Base-by-base conservation (phyloP, 2,329 filamentous ascomycete genomes). In the Botryotinia calthae region DNA sequence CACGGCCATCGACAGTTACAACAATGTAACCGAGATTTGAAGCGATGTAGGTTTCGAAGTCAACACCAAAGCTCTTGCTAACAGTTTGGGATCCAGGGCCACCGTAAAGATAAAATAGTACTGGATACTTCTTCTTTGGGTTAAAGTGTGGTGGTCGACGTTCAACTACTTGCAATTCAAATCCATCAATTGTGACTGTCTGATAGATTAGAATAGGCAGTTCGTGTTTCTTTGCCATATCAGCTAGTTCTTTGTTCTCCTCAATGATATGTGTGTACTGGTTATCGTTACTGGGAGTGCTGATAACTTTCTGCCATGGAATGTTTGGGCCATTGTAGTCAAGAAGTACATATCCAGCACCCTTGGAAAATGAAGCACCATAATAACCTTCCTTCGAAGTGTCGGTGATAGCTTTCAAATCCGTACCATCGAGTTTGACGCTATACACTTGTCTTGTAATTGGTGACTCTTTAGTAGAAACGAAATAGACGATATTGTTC, bases 31-130 rank as follows among this genome's bases (percentile, higher is more conserved):
- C 95, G 1, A 99, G 87, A 31, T 85, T 89, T 0, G 93, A 91
- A 46, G 96, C 94, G 59, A 98, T 85, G 80, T 96, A 98, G 10
- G 93, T 88, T 80, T 98, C 94, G 81, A 97, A 99, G 81, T 98
- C 93, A 73, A 99, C 89, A 16, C 82, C 82, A 83, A 98, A 99
- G 72, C 83, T 87, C 81, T 95, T 95, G 78, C 88, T 86, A 2
- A 99, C 96, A 12, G 88, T 88, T 81, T 99, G 97, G 28, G 94
- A 98, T n/a, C 92, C 93, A 0, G 96, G 96, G 0, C 96, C 96
- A 37, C 93, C 95, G 84, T 99, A 99, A 73, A 98, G 91, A 79
- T 93, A 91, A 86, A 99, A 99, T 7, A 99, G 87, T 1, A 99
- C 94, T 0, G 96, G 96, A 78, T 99, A 98, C 80, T 92, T 90